A percentile compares a stretch with the other conserved stretches of the same genome.
Evolutionary conservation across 2,329 filamentous ascomycete genomes (phyloP).

Genomic region (Periconia sp.): DNA sequence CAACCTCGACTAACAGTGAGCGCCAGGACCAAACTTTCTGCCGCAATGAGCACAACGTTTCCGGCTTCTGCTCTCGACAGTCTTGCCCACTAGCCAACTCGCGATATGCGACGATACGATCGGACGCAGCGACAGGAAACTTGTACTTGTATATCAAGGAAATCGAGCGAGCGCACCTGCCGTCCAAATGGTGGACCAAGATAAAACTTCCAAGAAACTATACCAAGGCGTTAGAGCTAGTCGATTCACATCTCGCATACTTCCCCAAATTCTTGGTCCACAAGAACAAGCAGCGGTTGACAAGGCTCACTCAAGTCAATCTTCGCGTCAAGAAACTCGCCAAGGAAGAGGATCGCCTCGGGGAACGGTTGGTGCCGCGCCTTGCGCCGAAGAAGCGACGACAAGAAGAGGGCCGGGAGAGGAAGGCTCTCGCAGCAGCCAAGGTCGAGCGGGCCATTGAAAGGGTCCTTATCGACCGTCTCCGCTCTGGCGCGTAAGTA

Average conservation of each 20-base stretch:
- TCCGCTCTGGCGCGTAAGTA: constrained; percentile 91
- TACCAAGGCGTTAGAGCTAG: constrained; percentile 82
- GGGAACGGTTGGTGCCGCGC: constrained; percentile 86
- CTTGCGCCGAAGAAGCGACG: constrained; percentile 84
- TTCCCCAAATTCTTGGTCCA: constrained; percentile 93
- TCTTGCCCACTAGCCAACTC: constrained; percentile 91
- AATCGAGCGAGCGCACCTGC: constrained; percentile 72
- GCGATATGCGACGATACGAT: constrained; percentile 88
- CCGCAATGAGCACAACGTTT: constrained; percentile 84
- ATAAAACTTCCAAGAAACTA: constrained; percentile 92
- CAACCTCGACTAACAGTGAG: not conserved
- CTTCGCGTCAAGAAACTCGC: constrained; percentile 78
- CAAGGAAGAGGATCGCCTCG: constrained; percentile 86
- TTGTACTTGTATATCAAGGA: constrained; percentile 97
- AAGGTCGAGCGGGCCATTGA: constrained; percentile 97
- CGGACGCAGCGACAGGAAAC: constrained; percentile 77
- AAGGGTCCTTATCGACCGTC: constrained; percentile 86
- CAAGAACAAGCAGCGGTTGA: constrained; percentile 88
- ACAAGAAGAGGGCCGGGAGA: constrained; percentile 55
- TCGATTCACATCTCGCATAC: constrained; percentile 69
- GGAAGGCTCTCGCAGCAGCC: constrained; percentile 64
- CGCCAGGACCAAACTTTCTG: constrained; percentile 56
- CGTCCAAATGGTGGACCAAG: constrained; percentile 91
- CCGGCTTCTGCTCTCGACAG: constrained; percentile 82
- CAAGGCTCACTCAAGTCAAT: constrained; percentile 87